Evolutionary conservation across 352 stramenopile genomes (phyloP), one percentile per base, ranked within the genome.

Genomic region (Pythium folliculosum): DNA sequence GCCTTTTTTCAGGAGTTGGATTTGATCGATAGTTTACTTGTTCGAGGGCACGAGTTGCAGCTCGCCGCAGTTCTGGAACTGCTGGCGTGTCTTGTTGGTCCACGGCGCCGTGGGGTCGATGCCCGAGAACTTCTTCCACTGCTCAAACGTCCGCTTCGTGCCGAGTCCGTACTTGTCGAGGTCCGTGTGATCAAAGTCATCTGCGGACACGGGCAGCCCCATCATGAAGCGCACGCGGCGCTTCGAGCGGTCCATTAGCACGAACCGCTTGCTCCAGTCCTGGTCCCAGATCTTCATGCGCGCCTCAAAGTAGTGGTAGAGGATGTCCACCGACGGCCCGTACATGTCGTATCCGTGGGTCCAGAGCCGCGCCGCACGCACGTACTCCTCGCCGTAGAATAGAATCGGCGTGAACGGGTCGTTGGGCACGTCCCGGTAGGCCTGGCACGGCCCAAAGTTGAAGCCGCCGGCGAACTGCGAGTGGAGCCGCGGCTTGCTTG

Each of bases 331-430:
- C 5, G 72, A 82, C 5, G 85, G 85, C 43, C 77, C 78, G 64
- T 94, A 94, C 27, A 94, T 89, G 64, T 94, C 86, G 68, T 91
- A 94, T 16, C 85, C 85, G 27, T 58, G 53, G 47, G 86, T 94
- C 86, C 86, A 94, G 12, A 94, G 27, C 27, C 27, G 27, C 27
- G 27, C 27, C 5, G 27, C 27, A 5, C 27, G 27, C 27, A 32
- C 27, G 74, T 90, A 94, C 59, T 94, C 86, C 61, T 94, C 83
- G 35, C 86, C 86, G 37, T 92, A 81, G 61, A 92, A 94, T 10
- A 94, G 70, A 49, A 81, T 90, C 25, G 80, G 83, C 16, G 86
- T 92, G 63, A 88, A 77, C 35, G 86, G 83, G 67, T 94, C 86
- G 60, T 89, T 90, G 25, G 82, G 86, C 53, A 94, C 79, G 45